Evolutionary conservation across 257 asterid genomes (phyloP), one percentile per base, ranked within the genome.

Genomic region (Plectranthus barbatus): DNA sequence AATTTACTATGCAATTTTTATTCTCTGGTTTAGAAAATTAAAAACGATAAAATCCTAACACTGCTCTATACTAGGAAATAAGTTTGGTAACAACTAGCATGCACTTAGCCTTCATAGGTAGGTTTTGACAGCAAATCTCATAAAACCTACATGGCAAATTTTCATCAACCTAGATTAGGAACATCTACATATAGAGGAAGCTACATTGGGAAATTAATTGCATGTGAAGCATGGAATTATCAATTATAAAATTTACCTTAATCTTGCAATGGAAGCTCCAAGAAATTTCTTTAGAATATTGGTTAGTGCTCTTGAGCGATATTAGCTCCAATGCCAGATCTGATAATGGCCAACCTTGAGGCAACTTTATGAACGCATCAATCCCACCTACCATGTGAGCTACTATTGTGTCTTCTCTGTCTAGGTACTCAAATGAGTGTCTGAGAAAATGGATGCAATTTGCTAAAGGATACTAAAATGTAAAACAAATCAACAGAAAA

Each of bases 321-420:
- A 76, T 29, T 69, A 92, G 73, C 75, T 76, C 83, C 83, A 92
- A 72, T n/a, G 80, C 72, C 45, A 68, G 65, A 67, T 77, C 75
- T 51, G 76, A 77, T 14, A 85, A 42, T n/a, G 98, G 98, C 98
- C 98, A 92, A 58, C 95, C 93, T 60, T 80, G 95, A 79, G 93
- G 79, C 55, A 83, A 72, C 74, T 83, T 89, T 65, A 92, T 73
- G 77, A 83, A 79, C 74, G 95, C 97, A 76, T 89, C 97, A 56
- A 88, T 62, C 48, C 88, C 95, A 18, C 95, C 95, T 36, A 78
- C 77, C 80, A 88, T 56, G 72, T 83, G 97, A 72, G 91, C 98
- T 68, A 86, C 74, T 68, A 92, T 69, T 6, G 58, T 77, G 73
- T 81, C 91, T 41, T 89, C 97, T 79, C 79, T 79, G 53, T 83